Conservation (phyloP, 805 yeast species). For the Kodamaea hsintzibuensis region DNA sequence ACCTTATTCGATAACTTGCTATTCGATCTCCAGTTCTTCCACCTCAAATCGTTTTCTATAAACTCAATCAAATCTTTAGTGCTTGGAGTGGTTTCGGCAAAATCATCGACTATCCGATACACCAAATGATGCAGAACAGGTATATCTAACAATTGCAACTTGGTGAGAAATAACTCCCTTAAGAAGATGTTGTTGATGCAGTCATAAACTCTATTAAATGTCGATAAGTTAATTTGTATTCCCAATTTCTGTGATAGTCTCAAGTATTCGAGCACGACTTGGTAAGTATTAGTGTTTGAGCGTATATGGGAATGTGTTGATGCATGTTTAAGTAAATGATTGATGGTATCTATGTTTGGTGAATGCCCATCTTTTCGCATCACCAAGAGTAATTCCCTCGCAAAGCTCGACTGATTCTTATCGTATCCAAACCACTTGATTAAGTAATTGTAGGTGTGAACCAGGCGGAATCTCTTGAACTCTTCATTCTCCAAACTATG, state of each 20-base stretch:
- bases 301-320: conserved; percentile 33
- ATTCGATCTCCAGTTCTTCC: conserved; percentile 30
- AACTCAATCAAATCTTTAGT: conserved; percentile 30
- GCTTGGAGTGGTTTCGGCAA: conserved; percentile 27
- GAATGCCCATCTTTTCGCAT: conserved; percentile 43
- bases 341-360: conserved; percentile 43
- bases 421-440: conserved; percentile 42
- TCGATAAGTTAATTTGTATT: conserved; percentile 32
- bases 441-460: conserved; percentile 39
- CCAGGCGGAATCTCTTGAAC: conserved; percentile 32
- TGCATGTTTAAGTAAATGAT: conserved; percentile 33
- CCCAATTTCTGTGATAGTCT: conserved; percentile 24
- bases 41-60: conserved; percentile 34
- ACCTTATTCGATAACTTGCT: conserved; percentile 31
- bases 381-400: conserved; percentile 38
- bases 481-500: conserved; percentile 34
- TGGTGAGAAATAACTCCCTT: conserved; percentile 37
- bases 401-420: conserved; percentile 42
- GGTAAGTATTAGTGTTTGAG: conserved; percentile 33
- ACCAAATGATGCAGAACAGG: conserved; percentile 35
- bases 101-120: conserved; percentile 36
- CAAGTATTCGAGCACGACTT: conserved; percentile 32
- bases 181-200: conserved; percentile 38
- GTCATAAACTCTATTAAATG: conserved; percentile 40
- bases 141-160: conserved; percentile 29